A percentile compares a stretch with the other conserved stretches of the same genome.
Evolutionary conservation across 2,329 filamentous ascomycete species (phyloP).

Genomic region (Trichophyton verrucosum): DNA sequence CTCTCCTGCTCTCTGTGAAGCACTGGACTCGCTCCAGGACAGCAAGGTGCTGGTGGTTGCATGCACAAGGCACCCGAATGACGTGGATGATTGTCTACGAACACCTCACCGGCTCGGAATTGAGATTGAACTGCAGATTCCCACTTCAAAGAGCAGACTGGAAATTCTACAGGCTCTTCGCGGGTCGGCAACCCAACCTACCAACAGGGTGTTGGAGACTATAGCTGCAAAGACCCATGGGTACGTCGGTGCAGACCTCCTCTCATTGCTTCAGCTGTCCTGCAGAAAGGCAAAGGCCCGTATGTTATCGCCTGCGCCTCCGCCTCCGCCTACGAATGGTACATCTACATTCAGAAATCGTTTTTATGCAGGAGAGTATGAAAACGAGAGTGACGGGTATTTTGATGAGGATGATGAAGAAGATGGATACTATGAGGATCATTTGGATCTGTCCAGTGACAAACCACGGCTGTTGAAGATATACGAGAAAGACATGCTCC

Average conservation of each 20-base stretch:
- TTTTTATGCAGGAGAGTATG: neutral
- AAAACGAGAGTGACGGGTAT: neutral
- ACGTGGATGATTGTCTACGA: slow-evolving; percentile 59
- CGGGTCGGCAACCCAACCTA: slow-evolving; percentile 37
- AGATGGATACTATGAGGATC: neutral
- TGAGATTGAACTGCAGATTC: slow-evolving; percentile 64
- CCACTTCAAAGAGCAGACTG: slow-evolving; percentile 55
- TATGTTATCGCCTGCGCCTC: slow-evolving; percentile 3
- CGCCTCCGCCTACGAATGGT: too few species aligned
- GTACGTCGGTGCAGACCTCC: slow-evolving; percentile 68
- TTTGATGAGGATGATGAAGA: neutral
- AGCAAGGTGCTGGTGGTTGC: slow-evolving; percentile 59
- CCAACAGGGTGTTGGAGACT: slow-evolving; percentile 42
- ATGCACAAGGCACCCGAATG: slow-evolving; percentile 58
- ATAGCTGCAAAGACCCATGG: slow-evolving; percentile 71
- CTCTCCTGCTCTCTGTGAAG: slow-evolving; percentile 29
- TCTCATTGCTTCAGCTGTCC: slow-evolving; percentile 49
- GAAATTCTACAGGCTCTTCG: slow-evolving; percentile 58
- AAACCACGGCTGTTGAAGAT: slow-evolving; percentile 19
- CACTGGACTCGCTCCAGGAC: slow-evolving; percentile 28
- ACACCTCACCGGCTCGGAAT: slow-evolving; percentile 51
- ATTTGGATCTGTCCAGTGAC: neutral
- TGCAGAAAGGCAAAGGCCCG: slow-evolving; percentile 30
- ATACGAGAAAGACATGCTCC: slow-evolving; percentile 24
- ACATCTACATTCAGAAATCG: neutral